Evolutionary conservation across 164 flowering plant genomes (phyloP).

Genomic region (Vitis labrusca): DNA sequence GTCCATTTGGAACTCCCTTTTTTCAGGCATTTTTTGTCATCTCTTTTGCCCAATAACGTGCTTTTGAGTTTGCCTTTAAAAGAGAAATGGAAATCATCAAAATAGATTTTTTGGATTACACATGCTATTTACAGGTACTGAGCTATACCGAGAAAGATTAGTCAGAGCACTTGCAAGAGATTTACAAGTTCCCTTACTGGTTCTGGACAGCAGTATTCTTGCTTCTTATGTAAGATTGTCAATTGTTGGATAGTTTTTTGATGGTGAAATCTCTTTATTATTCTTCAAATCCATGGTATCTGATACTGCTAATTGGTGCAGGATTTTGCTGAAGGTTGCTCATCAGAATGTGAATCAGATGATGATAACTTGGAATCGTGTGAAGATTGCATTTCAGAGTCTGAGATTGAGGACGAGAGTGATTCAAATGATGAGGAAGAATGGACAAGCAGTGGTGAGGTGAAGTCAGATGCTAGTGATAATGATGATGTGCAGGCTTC

Average conservation of each 20-base stretch:
- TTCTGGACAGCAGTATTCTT: constrained; percentile 90
- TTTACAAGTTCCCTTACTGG: constrained; percentile 77
- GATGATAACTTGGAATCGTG: constrained; percentile 64
- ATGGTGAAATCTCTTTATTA: background rate
- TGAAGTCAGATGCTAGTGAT: constrained; percentile 68
- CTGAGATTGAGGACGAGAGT: constrained; percentile 83
- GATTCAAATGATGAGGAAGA: constrained; percentile 79
- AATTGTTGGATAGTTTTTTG: background rate
- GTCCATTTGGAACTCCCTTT: background rate
- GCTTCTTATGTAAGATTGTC: constrained; percentile 80
- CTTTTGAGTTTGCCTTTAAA: background rate
- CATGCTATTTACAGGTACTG: constrained; percentile 60
- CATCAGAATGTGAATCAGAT: constrained; percentile 75
- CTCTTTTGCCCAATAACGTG: background rate
- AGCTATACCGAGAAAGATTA: constrained; percentile 90
- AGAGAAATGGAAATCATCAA: background rate
- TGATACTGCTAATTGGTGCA: constrained; percentile 24
- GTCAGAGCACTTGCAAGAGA: constrained; percentile 91
- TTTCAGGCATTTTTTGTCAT: background rate
- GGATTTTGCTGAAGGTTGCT: constrained; percentile 78
- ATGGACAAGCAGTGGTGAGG: constrained; percentile 69
- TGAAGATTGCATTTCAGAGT: constrained; percentile 66
- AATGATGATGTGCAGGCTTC: constrained; percentile 61
- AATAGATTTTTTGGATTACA: constrained; percentile 6
- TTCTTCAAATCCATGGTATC: background rate